Conservation (phyloP, 345 rosid species). For the Brassica juncea region DNA sequence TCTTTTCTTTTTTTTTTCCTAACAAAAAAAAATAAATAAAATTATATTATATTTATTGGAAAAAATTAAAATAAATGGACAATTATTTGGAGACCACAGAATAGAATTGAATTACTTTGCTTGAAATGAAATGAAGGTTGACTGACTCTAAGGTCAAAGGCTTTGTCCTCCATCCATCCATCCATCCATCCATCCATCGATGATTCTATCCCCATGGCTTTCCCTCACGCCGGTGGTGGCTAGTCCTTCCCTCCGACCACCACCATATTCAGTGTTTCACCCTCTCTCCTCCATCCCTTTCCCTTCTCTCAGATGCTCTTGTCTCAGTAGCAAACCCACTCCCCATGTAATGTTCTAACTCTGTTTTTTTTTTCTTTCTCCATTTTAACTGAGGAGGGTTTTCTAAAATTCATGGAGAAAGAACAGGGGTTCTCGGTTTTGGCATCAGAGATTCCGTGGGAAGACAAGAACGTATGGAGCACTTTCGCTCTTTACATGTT, state of each 20-base stretch:
- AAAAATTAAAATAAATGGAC: not conserved
- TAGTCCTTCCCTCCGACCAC: not conserved
- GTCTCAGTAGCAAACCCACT: conserved; percentile 13
- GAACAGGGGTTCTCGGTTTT: conserved; percentile 56
- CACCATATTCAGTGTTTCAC: not conserved
- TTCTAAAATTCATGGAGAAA: not conserved
- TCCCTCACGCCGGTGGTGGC: not conserved
- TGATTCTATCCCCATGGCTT: not conserved
- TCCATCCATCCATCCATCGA: not conserved
- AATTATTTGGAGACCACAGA: not conserved
- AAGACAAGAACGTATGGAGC: conserved; percentile 59
- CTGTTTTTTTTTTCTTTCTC: not conserved
- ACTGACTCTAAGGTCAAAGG: not conserved
- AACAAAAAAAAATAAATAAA: not conserved
- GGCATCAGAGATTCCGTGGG: conserved; percentile 69
- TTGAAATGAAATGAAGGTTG: not conserved
- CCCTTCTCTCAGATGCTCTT: not conserved
- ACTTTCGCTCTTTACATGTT: conserved; percentile 73
- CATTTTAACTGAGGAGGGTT: conserved; percentile 3
- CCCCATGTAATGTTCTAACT: not conserved
- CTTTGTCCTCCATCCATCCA: not conserved
- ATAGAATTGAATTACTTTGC: not conserved
- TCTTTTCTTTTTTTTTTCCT: not conserved
- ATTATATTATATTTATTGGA: not conserved
- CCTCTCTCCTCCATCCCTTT: conserved; percentile 9